Evolutionary conservation across 169 alveolate genomes (phyloP).

Genomic region (Plasmodium malariae): DNA sequence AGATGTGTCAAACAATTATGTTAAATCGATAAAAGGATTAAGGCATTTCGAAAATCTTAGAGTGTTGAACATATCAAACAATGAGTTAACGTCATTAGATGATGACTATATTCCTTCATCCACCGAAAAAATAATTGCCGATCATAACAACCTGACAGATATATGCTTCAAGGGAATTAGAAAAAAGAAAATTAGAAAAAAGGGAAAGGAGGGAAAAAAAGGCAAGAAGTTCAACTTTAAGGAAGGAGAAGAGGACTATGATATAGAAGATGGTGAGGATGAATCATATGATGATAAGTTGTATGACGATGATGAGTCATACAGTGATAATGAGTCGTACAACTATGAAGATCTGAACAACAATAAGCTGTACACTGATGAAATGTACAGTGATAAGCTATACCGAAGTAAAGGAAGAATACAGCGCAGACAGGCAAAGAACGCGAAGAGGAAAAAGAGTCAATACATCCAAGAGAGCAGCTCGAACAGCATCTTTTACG

Average conservation of each 20-base stretch:
- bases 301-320: no score
- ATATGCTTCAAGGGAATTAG: conserved; percentile 43
- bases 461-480: no score
- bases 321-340: no score
- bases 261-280: neutral
- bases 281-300: no score
- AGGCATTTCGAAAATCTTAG: conserved; percentile 52
- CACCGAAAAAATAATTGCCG: conserved; percentile 40
- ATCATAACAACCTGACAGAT: conserved; percentile 27
- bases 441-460: no score
- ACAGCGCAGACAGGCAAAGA: no score
- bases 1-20: conserved; percentile 39
- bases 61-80: conserved; percentile 34
- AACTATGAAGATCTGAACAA: no score
- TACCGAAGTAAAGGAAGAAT: no score
- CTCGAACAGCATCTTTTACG: no score
- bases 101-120: conserved; percentile 54
- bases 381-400: no score
- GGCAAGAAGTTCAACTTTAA: no score
- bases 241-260: neutral
- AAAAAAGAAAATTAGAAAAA: neutral
- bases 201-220: neutral
- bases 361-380: no score
- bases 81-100: conserved; percentile 32
- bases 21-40: conserved; percentile 38